A percentile compares a stretch with the other conserved stretches of the same genome.
Conservation (phyloP, 257 asterid species). For the Ocimum tenuiflorum region DNA sequence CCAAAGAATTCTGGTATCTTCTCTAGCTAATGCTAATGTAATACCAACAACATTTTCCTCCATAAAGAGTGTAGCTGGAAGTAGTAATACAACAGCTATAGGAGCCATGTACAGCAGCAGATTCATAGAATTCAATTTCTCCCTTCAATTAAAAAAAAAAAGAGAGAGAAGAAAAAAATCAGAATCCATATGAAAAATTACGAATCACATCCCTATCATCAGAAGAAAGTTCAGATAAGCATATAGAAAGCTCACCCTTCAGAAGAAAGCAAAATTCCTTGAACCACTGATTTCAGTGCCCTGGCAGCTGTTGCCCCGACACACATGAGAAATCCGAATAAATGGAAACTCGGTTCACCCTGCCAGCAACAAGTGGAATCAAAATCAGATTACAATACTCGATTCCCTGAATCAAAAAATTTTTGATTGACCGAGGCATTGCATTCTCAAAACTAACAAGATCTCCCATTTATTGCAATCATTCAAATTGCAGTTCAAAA, state of each 20-base stretch:
- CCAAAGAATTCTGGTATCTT: slow-evolving; percentile 54
- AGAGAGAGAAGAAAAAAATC: not conserved
- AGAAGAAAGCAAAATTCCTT: slow-evolving; percentile 81
- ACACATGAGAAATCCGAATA: slow-evolving; percentile 82
- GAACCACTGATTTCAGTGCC: slow-evolving; percentile 86
- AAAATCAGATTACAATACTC: slow-evolving; percentile 12
- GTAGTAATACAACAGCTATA: slow-evolving; percentile 59
- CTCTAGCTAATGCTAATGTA: slow-evolving; percentile 63
- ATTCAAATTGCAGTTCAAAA: not conserved
- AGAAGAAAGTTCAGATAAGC: not conserved
- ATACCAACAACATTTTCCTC: slow-evolving; percentile 79
- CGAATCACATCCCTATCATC: not conserved
- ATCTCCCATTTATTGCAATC: not conserved
- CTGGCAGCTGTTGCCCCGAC: slow-evolving; percentile 89
- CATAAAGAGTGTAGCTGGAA: slow-evolving; percentile 74
- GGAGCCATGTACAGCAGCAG: slow-evolving; percentile 95
- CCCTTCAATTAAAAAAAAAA: slow-evolving; percentile 38
- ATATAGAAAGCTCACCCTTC: slow-evolving; percentile 49
- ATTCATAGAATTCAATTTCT: slow-evolving; percentile 83
- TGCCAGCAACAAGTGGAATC: slow-evolving; percentile 24
- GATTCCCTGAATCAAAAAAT: slow-evolving; percentile 19
- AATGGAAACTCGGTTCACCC: slow-evolving; percentile 95
- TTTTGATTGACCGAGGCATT: not conserved
- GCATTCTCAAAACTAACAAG: slow-evolving; percentile 2
- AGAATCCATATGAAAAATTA: slow-evolving; percentile 11